Percentiles rank a stretch among this genome's conserved stretches.
Conservation (phyloP, 176 grass and related monocot genomes). For the Eleusine coracana region DNA sequence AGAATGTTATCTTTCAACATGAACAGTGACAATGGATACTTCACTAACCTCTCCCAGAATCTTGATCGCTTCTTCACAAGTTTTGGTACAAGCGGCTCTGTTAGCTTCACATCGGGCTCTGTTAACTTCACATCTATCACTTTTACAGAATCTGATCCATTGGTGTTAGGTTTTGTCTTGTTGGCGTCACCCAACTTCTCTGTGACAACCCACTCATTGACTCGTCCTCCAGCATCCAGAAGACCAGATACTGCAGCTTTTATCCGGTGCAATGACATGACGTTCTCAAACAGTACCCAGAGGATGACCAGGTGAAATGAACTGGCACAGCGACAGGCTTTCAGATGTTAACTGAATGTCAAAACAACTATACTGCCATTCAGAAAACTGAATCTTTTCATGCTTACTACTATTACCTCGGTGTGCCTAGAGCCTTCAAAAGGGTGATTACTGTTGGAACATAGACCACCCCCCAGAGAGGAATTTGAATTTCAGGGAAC, state of each 20-base stretch:
- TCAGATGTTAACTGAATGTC: constrained; percentile 9
- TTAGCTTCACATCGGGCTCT: constrained; percentile 47
- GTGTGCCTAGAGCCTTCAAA: constrained; percentile 79
- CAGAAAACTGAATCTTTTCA: neutral
- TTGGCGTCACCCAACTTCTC: constrained; percentile 75
- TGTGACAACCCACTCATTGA: constrained; percentile 97
- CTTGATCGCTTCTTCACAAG: constrained; percentile 47
- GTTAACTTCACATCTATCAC: constrained; percentile 52
- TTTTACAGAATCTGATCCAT: constrained; percentile 49
- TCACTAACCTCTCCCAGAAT: constrained; percentile 63
- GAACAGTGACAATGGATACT: constrained; percentile 13
- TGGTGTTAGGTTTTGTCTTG: constrained; percentile 63
- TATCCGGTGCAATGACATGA: constrained; percentile 83
- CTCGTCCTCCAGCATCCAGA: constrained; percentile 72
- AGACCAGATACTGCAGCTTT: constrained; percentile 70
- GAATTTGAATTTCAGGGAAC: constrained; percentile 73
- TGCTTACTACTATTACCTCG: constrained; percentile 59
- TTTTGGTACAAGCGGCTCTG: constrained; percentile 45
- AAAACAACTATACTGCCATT: neutral
- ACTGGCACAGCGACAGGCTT: constrained; percentile 39
- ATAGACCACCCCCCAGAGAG: constrained; percentile 83
- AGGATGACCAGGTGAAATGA: constrained; percentile 90
- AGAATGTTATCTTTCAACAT: neutral
- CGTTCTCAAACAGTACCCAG: constrained; percentile 95
- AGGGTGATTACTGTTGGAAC: constrained; percentile 85